Evolutionary conservation across 2,329 filamentous ascomycete genomes (phyloP).

Genomic region (Cladosporium austrohemisphaericum): DNA sequence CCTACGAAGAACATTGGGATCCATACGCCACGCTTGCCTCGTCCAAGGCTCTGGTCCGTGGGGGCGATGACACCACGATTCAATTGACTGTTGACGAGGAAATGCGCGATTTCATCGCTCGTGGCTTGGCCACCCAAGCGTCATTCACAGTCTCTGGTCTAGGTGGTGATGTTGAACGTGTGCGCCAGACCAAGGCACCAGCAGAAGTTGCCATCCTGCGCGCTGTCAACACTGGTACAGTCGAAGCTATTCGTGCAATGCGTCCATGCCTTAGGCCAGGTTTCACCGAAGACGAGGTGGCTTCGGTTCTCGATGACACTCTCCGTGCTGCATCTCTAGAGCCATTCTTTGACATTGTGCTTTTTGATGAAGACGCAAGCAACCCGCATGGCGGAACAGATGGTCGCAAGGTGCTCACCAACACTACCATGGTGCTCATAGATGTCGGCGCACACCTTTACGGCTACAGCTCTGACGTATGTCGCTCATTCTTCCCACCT

Average conservation of each 20-base stretch:
- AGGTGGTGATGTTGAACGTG: slow-evolving; percentile 52
- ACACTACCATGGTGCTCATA: slow-evolving; percentile 58
- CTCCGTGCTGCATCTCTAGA: slow-evolving; percentile 53
- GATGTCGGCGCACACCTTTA: slow-evolving; percentile 60
- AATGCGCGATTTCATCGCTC: slow-evolving; percentile 60
- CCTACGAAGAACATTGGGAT: slow-evolving; percentile 64
- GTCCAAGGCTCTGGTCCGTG: slow-evolving; percentile 16
- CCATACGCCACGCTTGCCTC: slow-evolving; percentile 54
- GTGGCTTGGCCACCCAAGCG: slow-evolving; percentile 51
- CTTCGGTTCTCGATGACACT: slow-evolving; percentile 52
- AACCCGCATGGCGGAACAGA: slow-evolving; percentile 53
- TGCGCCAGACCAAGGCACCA: slow-evolving; percentile 56
- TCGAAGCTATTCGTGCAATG: slow-evolving; percentile 59
- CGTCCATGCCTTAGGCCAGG: slow-evolving; percentile 51
- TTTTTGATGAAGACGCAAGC: slow-evolving; percentile 56
- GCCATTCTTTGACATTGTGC: slow-evolving; percentile 61
- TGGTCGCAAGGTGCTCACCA: slow-evolving; percentile 47
- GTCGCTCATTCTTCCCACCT: slow-evolving; percentile 54
- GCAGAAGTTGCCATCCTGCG: slow-evolving; percentile 56
- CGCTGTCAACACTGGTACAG: slow-evolving; percentile 62
- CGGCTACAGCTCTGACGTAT: slow-evolving; percentile 63
- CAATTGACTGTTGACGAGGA: slow-evolving; percentile 63
- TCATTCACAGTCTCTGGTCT: slow-evolving; percentile 55
- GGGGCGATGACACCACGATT: slow-evolving; percentile 23
- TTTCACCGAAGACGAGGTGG: slow-evolving; percentile 57